Base-by-base conservation (phyloP, 768 basidiomycete species). In the Pleurotus tuoliensis region DNA sequence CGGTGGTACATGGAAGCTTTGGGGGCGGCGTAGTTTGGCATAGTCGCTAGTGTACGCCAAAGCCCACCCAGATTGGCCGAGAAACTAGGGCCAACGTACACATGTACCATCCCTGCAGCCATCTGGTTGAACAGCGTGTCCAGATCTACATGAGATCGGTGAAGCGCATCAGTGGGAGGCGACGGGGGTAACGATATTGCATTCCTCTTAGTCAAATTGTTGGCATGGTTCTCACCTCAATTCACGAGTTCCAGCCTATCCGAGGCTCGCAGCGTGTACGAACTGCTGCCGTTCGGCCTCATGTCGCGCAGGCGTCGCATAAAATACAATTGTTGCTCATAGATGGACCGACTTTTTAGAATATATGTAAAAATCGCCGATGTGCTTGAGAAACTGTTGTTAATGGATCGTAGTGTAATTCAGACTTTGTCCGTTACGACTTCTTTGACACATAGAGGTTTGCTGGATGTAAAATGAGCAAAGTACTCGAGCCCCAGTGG, bases 131-230 rank as follows among this genome's bases (percentile, higher is more conserved):
- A 5, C 24, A 50, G n/a, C 51, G 37, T 50, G 48, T 37, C 3
- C 51, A 52, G 51, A 52, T 52, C 51, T 41, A 16, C 48, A 3
- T 52, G 6, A 41, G 51, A 52, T 52, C 51, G 38, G 40, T 50
- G 30, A 24, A 16, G 27, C 48, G 48, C 48, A 50, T 34, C 48
- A 50, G 11, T n/a, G 13, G 13, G 46, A n/a, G 37, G 37, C 16
- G 37, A 18, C 27, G 15, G 51, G 8, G 30, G 30, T 34, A 11
- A 34, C 30, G 30, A 34, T 34, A 34, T 34, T 34, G 9, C 30
- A 34, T 9, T 34, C 30, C 30, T 52, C 40, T 52, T 52, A 52
- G 38, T 52, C 51, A 52, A 52, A 52, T 52, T 40, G 51, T 41
- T 18, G 51, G 34, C 51, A 52, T 52, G 49, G 34, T 34, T 16